Base-by-base conservation (phyloP, 1,139 yeast genomes). In the Candida gigantensis region DNA sequence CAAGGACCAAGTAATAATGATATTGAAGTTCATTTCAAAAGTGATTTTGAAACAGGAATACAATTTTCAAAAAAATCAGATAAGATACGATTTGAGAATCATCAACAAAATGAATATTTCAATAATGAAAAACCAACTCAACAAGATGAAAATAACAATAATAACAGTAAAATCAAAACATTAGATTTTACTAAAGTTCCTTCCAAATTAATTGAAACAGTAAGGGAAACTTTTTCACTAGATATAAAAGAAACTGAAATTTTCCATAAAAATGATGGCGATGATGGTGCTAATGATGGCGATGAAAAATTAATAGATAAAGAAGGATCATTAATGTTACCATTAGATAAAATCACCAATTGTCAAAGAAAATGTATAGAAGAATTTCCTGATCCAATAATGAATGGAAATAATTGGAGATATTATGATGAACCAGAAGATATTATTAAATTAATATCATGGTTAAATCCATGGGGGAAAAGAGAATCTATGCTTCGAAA, bases 1-100 rank as follows among this genome's bases (percentile, higher is more conserved):
- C 97, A 90, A 60, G 99, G 99, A 0, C 97, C 98, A 1, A 68
- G 80, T 3, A 68, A 68, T 15, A 83, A 78, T 35, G 95, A 89
- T 47, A 56, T 77, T 15, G 53, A 58, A 18, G 46, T 52, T 6
- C 50, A 59, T 40, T 50, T 57, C 14, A 38, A 44, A 18, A 36
- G 35, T 9, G 34, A 35, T 32, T 34, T 34, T 13, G 39, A 37
- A 14, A 20, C 30, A 6, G 34, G 40, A 5, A 28, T 30, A 13
- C 17, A 30, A 20, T 42, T 42, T 28, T 19, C 30, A 15, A 28
- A 35, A 6, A 21, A 28, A 8, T 29, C 36, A 11, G 34, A 30
- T 24, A 14, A 14, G 6, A 18, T 29, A 10, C 23, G 34, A 14
- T 23, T 14, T 17, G 24, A 24, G 8, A 23, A 24, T 18, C 34